Percentiles rank a stretch among this genome's conserved stretches.
phyloP scores from a whole-genome alignment of 768 basidiomycete genomes.

The Inosperma sp. region DNA sequence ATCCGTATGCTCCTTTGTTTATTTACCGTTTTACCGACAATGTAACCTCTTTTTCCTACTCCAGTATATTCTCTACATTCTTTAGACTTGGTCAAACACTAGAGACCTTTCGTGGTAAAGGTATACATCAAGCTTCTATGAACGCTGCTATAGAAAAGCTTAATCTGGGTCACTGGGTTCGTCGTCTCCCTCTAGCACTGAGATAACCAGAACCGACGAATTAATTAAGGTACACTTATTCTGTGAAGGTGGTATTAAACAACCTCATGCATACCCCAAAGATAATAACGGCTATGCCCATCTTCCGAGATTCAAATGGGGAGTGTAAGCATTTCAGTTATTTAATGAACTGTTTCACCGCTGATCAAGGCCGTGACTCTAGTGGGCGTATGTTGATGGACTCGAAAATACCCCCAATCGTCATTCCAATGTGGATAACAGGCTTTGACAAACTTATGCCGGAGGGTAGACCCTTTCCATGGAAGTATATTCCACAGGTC shows the following conservation, averaged over 20 bases:
- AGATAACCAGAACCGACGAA: neutral
- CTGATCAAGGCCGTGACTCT: constrained; percentile 10
- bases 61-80: constrained; percentile 75
- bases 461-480: constrained; percentile 71
- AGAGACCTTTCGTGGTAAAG: constrained; percentile 88
- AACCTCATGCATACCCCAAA: constrained; percentile 49
- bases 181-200: constrained; percentile 23
- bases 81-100: constrained; percentile 88
- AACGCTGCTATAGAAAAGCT: constrained; percentile 79
- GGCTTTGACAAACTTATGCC: constrained; percentile 89
- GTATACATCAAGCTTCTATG: constrained; percentile 83
- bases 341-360: neutral
- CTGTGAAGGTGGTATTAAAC: constrained; percentile 85
- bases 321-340: constrained; percentile 58
- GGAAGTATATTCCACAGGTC: constrained; percentile 62
- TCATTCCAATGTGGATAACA: constrained; percentile 93
- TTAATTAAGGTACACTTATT: constrained; percentile 76
- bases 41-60: constrained; percentile 25
- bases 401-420: constrained; percentile 53
- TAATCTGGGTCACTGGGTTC: constrained; percentile 81
- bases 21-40: neutral
- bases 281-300: constrained; percentile 39
- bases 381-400: constrained; percentile 82
- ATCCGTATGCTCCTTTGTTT: constrained; percentile 52
- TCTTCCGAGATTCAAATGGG: constrained; percentile 90